These are phyloP conservation scores for Lachancea fermentati DNA, from an alignment of 805 yeast genomes.

Conservation along the genomic window DNA sequence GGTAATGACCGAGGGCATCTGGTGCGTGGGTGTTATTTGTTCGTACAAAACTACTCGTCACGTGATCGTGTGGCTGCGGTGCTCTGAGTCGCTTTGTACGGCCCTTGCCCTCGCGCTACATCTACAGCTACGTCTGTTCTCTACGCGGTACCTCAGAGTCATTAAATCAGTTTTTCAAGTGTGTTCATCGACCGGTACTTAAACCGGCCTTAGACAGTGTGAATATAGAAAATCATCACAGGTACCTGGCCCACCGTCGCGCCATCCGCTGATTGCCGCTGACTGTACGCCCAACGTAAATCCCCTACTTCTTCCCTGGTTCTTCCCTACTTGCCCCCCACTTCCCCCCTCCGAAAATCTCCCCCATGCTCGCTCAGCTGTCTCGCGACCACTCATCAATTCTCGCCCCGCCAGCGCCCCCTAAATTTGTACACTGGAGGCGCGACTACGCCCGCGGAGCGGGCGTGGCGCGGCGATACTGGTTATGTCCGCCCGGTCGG, in stretches of 20 bases:
- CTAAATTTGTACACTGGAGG: conserved; percentile 35
- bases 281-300: too few relatives aligned
- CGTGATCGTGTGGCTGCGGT: too few relatives aligned
- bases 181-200: conserved; percentile 32
- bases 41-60: too few relatives aligned
- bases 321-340: too few relatives aligned
- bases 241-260: background rate
- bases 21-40: too few relatives aligned
- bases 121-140: too few relatives aligned
- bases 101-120: too few relatives aligned
- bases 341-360: too few relatives aligned
- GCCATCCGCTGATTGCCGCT: too few relatives aligned
- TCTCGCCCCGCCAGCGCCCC: conserved; percentile 30
- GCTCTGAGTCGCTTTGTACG: too few relatives aligned
- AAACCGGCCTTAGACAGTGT: conserved; percentile 36
- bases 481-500: conserved; percentile 48
- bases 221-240: conserved; percentile 25
- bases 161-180: conserved; percentile 36
- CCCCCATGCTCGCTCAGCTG: conserved; percentile 25
- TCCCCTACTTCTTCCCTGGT: too few relatives aligned
- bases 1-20: too few relatives aligned
- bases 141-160: conserved; percentile 30
- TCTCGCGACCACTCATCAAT: conserved; percentile 39
- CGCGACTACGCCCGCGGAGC: conserved; percentile 16
- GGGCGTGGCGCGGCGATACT: conserved; percentile 29